Evolutionary conservation across 495 filamentous ascomycete genomes (phyloP).

Genomic region (Podospora fimiseda): DNA sequence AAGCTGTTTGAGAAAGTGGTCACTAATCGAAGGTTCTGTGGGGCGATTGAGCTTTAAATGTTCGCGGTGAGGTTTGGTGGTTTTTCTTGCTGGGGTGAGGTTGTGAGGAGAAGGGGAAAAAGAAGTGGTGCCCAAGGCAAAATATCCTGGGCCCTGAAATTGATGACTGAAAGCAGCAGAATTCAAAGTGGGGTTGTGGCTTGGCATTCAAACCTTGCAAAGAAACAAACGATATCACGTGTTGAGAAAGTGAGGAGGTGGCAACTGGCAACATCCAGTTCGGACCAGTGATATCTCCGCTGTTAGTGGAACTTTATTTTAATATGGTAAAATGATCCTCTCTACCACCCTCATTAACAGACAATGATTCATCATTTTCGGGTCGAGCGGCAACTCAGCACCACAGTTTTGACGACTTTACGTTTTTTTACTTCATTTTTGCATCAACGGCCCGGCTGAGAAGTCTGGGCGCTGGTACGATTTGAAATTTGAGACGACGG

Average conservation of each 20-base stretch:
- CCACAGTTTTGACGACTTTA: background rate
- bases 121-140: background rate
- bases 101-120: background rate
- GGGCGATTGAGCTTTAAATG: no score
- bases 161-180: no score
- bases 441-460: background rate
- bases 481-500: background rate
- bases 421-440: background rate
- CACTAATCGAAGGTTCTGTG: background rate
- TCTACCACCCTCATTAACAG: no score
- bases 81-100: no score
- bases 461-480: no score
- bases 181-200: slow-evolving; percentile 2
- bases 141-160: no score
- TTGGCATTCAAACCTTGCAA: background rate
- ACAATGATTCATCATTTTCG: background rate
- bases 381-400: background rate
- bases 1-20: no score
- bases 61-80: no score
- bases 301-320: no score
- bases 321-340: no score
- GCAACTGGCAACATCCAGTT: no score
- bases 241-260: background rate
- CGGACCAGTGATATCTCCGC: no score
- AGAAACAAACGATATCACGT: background rate